Evolutionary conservation across 176 grass and related monocot genomes (phyloP), one percentile per base, ranked within the genome.

Genomic region (Chloris gayana): DNA sequence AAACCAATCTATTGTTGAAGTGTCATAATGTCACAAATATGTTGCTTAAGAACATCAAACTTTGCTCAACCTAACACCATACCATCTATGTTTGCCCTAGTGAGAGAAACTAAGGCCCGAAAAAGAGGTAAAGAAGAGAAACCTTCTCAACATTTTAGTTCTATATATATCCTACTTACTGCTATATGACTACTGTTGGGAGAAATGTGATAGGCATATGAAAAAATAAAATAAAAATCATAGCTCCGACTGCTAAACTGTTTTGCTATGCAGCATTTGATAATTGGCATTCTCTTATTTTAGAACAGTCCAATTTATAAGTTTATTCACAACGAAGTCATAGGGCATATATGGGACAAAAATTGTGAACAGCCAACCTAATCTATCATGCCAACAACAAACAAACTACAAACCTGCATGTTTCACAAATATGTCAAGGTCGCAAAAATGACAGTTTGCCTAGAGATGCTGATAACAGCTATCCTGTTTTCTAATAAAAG

Each of bases 371-470:
- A 47, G 45, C 2, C 3, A 15, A 47, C 45, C 14, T 47, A 15
- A 0, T 47, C 60, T 88, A n/a, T 39, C 22, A 31, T 75, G 73
- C 32, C 31, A 63, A 30, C 14, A 67, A 63, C 17, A 59, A 31
- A 50, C 5, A 41, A 80, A 84, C 25, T 72, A 78, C 32, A 21
- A 58, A 44, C 6, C 3, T 77, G 58, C 49, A 42, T 73, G 68
- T 26, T 78, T 45, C 27, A 78, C 22, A 80, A 71, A 85, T 72
- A 66, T 47, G 32, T 68, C 67, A 33, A 39, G 30, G 26, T 30
- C 60, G 64, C 7, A 14, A 80, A 84, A 81, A n/a, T 56, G 81
- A 29, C 33, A 88, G 49, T 37, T 80, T 64, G 64, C 65, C 39
- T 72, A 76, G 21, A 72, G 35, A 85, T 77, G 66, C 5, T 27